Conservation (phyloP, 305 asterid genomes). For the Ilex paraguariensis region DNA sequence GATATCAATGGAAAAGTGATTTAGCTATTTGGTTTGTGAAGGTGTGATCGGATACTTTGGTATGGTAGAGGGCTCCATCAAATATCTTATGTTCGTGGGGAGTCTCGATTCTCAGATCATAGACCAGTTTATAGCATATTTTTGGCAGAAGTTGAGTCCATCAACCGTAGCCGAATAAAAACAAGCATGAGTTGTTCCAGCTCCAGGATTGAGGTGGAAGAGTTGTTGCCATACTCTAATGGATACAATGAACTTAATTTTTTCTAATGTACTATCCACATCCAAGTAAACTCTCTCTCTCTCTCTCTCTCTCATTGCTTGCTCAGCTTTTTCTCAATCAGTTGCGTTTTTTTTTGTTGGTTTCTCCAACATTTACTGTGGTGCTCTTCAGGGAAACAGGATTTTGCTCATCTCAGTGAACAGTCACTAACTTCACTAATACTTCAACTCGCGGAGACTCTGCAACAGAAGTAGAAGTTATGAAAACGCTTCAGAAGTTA, state of each 20-base stretch:
- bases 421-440: neutral
- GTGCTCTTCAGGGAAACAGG: neutral
- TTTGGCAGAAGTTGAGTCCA: conserved; percentile 5
- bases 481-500: neutral
- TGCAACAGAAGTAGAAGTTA: neutral
- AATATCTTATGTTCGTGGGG: conserved; percentile 3
- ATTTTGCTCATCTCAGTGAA: neutral
- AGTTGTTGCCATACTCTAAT: conserved; percentile 1
- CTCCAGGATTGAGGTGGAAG: conserved; percentile 3
- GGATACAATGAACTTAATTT: neutral
- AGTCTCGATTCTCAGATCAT: conserved; percentile 3
- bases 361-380: too few species aligned
- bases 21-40: neutral
- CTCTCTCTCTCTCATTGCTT: neutral
- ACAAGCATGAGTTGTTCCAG: conserved; percentile 6
- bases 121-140: conserved; percentile 7
- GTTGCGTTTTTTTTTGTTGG: neutral
- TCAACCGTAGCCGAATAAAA: neutral
- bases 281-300: neutral
- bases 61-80: conserved; percentile 9
- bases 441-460: neutral
- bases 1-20: neutral
- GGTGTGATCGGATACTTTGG: conserved; percentile 5
- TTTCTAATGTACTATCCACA: neutral
- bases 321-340: neutral